Evolutionary conservation across 306 rosid genomes (phyloP).

Genomic region (Glycyrrhiza uralensis): DNA sequence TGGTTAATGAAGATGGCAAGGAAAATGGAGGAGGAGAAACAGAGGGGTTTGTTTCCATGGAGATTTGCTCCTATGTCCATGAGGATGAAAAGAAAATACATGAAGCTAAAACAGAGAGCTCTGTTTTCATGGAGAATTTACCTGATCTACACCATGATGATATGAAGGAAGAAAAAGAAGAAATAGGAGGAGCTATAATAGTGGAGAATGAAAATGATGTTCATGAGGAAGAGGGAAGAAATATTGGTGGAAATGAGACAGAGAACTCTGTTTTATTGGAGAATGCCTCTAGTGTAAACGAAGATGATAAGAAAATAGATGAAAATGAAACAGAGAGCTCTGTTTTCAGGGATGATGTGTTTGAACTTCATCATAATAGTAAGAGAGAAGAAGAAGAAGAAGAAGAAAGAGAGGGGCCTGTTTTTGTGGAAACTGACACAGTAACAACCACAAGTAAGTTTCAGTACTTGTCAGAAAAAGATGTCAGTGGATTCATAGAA

Average conservation of each 20-base stretch:
- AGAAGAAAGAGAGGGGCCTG: conserved; percentile 9
- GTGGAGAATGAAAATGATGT: background rate
- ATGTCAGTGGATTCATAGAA: conserved; percentile 42
- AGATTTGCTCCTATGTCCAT: background rate
- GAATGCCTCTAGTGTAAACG: background rate
- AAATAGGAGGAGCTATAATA: background rate
- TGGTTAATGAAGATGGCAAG: background rate
- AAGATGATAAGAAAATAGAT: background rate
- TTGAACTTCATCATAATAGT: background rate
- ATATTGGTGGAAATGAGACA: conserved; percentile 20
- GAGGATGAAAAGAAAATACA: background rate
- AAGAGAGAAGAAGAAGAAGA: conserved; percentile 16
- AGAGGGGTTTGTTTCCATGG: conserved; percentile 10
- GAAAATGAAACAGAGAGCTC: conserved; percentile 6
- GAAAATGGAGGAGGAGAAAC: conserved; percentile 16
- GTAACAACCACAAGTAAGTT: conserved; percentile 37
- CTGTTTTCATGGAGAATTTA: background rate
- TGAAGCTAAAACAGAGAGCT: conserved; percentile 19
- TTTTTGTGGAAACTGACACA: conserved; percentile 15
- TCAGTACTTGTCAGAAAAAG: conserved; percentile 28
- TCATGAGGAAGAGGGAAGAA: background rate
- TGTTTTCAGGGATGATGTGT: background rate
- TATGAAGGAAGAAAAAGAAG: background rate
- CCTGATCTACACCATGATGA: background rate
- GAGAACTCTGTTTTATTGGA: background rate